Conservation (phyloP, 2,329 filamentous ascomycete genomes). For the Zasmidium angulare region DNA sequence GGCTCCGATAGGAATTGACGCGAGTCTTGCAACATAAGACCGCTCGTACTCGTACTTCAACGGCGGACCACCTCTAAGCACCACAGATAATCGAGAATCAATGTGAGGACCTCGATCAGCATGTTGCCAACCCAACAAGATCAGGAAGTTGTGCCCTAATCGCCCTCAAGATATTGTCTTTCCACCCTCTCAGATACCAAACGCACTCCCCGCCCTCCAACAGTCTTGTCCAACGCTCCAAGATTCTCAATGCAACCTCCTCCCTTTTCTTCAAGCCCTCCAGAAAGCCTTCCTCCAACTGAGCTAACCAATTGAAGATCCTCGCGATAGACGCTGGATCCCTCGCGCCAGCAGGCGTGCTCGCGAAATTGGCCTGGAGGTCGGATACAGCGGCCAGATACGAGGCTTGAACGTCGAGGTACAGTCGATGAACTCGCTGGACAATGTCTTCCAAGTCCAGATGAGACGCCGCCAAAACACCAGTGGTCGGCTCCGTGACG, state of each 20-base stretch:
- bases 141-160: too few relatives aligned
- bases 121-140: too few relatives aligned
- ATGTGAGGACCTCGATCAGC: too few relatives aligned
- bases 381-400: slow-evolving; percentile 11
- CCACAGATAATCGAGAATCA: too few relatives aligned
- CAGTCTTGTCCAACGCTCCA: slow-evolving; percentile 10
- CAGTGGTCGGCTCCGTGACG: neutral
- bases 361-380: slow-evolving; percentile 13
- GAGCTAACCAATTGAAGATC: slow-evolving; percentile 10
- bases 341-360: neutral
- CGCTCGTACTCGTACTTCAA: too few relatives aligned
- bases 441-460: neutral
- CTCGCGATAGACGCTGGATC: neutral
- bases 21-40: too few relatives aligned
- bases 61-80: too few relatives aligned
- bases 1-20: too few relatives aligned
- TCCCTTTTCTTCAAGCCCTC: slow-evolving; percentile 12
- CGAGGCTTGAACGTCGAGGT: too few relatives aligned
- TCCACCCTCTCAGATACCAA: neutral
- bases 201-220: neutral
- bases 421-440: neutral
- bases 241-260: slow-evolving; percentile 9
- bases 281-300: slow-evolving; percentile 1
- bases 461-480: neutral
- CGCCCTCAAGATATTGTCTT: neutral